Evolutionary conservation across 2,329 filamentous ascomycete species (phyloP).

Genomic region (Aspergillus felis): DNA sequence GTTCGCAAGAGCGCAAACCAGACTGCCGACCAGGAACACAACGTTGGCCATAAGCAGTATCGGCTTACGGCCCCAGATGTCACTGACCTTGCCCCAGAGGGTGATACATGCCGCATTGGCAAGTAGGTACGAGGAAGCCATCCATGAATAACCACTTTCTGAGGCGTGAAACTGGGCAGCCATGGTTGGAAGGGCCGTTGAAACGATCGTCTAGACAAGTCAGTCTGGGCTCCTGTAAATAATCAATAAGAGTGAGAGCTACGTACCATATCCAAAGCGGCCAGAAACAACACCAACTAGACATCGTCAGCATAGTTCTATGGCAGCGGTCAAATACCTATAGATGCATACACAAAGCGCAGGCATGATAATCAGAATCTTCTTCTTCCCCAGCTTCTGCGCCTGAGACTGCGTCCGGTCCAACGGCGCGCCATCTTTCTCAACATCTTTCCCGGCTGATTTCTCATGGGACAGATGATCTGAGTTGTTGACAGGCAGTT

Average conservation of each 20-base stretch:
- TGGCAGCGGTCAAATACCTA: not conserved
- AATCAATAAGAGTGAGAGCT: not conserved
- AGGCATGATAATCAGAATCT: constrained; percentile 39
- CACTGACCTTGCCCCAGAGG: constrained; percentile 61
- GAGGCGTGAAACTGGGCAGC: constrained; percentile 40
- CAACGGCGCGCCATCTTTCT: constrained; percentile 22
- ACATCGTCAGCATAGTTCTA: not conserved
- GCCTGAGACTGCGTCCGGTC: constrained; percentile 36
- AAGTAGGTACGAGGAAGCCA: constrained; percentile 45
- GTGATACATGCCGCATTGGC: constrained; percentile 49
- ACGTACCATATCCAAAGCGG: constrained; percentile 55
- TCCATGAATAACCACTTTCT: constrained; percentile 46
- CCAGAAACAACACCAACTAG: constrained; percentile 56
- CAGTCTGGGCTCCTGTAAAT: constrained; percentile 2
- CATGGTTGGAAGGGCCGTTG: constrained; percentile 45
- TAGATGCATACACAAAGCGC: constrained; percentile 36
- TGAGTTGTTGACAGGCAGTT: not conserved
- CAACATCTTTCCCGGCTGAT: constrained; percentile 11
- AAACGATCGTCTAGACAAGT: constrained; percentile 38
- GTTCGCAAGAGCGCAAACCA: constrained; percentile 56
- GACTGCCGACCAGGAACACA: constrained; percentile 59
- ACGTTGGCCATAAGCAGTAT: constrained; percentile 58
- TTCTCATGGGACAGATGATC: not conserved
- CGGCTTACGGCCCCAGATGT: constrained; percentile 65
- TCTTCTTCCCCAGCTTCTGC: constrained; percentile 36